Percentiles rank a stretch among this genome's conserved stretches.
These are phyloP conservation scores for Chytriomyces sp. DNA, from an alignment of 192 early-diverging fungal genomes.

Conservation along the genomic window DNA sequence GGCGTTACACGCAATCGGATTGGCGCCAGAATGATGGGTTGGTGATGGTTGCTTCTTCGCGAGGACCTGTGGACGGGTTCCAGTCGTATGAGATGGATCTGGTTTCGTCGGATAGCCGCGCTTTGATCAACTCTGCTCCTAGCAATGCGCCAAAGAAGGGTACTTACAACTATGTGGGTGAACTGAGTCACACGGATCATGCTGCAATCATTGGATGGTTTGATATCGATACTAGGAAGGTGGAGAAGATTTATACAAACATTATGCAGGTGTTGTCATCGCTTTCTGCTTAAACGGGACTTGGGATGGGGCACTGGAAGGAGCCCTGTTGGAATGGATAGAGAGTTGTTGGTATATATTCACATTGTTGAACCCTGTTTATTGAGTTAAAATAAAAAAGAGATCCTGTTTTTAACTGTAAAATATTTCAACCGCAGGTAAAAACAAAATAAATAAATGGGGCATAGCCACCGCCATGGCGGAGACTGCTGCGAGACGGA, in stretches of 20 bases:
- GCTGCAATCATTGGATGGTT: constrained; percentile 4
- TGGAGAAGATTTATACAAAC: constrained; percentile 26
- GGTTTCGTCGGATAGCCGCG: neutral
- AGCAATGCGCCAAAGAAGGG: constrained; percentile 6
- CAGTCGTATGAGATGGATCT: constrained; percentile 19
- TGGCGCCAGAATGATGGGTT: constrained; percentile 37
- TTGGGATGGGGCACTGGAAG: too few relatives aligned
- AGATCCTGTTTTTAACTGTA: too few relatives aligned
- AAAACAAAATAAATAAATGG: too few relatives aligned
- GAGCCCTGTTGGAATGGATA: too few relatives aligned
- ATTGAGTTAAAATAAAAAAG: too few relatives aligned
- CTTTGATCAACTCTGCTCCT: neutral
- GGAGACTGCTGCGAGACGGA: constrained; percentile 1
- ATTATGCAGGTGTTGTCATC: constrained; percentile 22
- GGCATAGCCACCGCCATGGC: neutral
- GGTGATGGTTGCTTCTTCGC: constrained; percentile 16
- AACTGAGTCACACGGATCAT: constrained; percentile 15
- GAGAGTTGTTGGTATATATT: too few relatives aligned
- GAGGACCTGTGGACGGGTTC: constrained; percentile 21
- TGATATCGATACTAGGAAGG: constrained; percentile 17
- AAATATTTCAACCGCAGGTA: too few relatives aligned
- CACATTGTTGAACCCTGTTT: too few relatives aligned
- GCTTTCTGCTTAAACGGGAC: too few relatives aligned
- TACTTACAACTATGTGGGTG: constrained; percentile 18
- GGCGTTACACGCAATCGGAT: neutral